Evolutionary conservation across 2,329 filamentous ascomycete genomes (phyloP).

Genomic region (Ophiocordyceps camponoti-rufipedis): DNA sequence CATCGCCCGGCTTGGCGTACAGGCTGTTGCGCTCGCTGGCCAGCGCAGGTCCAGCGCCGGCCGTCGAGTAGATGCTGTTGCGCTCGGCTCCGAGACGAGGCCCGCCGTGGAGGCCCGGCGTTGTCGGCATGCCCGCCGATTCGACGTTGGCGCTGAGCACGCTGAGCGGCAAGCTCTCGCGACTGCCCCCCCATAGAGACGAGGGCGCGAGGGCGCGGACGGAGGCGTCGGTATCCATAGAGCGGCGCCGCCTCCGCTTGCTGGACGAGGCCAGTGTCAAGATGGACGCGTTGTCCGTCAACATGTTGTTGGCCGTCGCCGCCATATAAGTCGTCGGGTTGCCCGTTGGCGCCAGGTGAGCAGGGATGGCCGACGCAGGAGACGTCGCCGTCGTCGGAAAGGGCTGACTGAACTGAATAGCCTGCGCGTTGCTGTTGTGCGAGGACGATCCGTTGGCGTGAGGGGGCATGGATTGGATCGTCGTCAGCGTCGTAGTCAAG

Average conservation of each 20-base stretch:
- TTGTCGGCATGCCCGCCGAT: slow-evolving; percentile 21
- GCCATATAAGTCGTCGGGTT: slow-evolving; percentile 55
- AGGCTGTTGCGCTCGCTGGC: slow-evolving; percentile 66
- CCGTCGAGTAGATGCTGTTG: slow-evolving; percentile 67
- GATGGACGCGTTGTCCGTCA: slow-evolving; percentile 76
- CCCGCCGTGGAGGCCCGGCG: slow-evolving; percentile 34
- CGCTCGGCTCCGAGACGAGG: slow-evolving; percentile 36
- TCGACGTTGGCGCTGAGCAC: slow-evolving; percentile 58
- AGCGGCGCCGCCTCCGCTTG: slow-evolving; percentile 58
- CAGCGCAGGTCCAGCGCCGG: slow-evolving; percentile 46
- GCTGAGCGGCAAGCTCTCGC: slow-evolving; percentile 62
- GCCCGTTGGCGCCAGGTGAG: slow-evolving; percentile 40
- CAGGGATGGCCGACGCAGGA: slow-evolving; percentile 54
- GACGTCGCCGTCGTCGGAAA: slow-evolving; percentile 37
- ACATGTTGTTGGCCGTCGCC: slow-evolving; percentile 66
- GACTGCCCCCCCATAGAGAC: slow-evolving; percentile 64
- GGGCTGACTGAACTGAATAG: slow-evolving; percentile 46
- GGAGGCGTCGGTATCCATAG: slow-evolving; percentile 72
- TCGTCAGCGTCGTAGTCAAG: slow-evolving; percentile 68
- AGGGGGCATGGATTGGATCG: slow-evolving; percentile 58
- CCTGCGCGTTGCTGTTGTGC: slow-evolving; percentile 23
- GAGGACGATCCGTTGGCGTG: slow-evolving; percentile 23
- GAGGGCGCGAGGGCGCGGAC: slow-evolving; percentile 71
- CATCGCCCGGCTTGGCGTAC: slow-evolving; percentile 55
- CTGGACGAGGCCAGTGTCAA: slow-evolving; percentile 69